Percentiles rank a stretch among this genome's conserved stretches.
Conservation (phyloP, 495 filamentous ascomycete species). For the Hypoxylon fuscum region DNA sequence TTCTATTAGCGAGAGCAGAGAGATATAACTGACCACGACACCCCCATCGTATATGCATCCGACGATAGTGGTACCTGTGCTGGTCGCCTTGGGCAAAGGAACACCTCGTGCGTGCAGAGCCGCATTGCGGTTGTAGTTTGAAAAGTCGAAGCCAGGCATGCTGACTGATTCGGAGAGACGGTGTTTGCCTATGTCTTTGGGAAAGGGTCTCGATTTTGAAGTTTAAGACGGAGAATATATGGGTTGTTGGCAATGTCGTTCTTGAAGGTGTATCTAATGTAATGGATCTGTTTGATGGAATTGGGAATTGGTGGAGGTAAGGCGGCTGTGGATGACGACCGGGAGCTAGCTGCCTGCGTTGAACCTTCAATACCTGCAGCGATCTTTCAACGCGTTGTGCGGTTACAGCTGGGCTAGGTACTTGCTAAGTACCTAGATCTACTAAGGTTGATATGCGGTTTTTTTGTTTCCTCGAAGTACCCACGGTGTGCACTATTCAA, state of each 20-base stretch:
- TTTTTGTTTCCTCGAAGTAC: neutral
- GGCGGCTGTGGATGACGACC: slow-evolving; percentile 45
- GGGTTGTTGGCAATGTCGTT: slow-evolving; percentile 9
- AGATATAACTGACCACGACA: slow-evolving; percentile 74
- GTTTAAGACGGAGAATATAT: slow-evolving; percentile 1
- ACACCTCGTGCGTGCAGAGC: slow-evolving; percentile 93
- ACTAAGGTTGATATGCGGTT: too few species aligned
- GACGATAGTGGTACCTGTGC: slow-evolving; percentile 99
- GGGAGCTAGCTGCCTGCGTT: slow-evolving; percentile 43
- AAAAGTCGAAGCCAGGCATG: slow-evolving; percentile 99
- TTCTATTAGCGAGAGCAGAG: neutral
- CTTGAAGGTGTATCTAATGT: slow-evolving; percentile 8
- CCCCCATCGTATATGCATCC: slow-evolving; percentile 97
- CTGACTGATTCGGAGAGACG: slow-evolving; percentile 44
- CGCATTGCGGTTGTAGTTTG: slow-evolving; percentile 97
- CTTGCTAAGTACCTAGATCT: too few species aligned
- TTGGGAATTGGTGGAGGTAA: neutral
- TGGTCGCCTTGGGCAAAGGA: slow-evolving; percentile 95
- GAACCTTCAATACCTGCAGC: slow-evolving; percentile 1
- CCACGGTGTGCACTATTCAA: too few species aligned
- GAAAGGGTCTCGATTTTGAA: neutral
- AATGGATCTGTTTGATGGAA: slow-evolving; percentile 22
- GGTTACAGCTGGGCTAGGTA: slow-evolving; percentile 13
- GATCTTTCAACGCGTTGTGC: slow-evolving; percentile 9
- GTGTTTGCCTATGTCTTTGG: neutral